Conservation (phyloP, 2,329 filamentous ascomycete genomes). For the Pseudogymnoascus sp. region DNA sequence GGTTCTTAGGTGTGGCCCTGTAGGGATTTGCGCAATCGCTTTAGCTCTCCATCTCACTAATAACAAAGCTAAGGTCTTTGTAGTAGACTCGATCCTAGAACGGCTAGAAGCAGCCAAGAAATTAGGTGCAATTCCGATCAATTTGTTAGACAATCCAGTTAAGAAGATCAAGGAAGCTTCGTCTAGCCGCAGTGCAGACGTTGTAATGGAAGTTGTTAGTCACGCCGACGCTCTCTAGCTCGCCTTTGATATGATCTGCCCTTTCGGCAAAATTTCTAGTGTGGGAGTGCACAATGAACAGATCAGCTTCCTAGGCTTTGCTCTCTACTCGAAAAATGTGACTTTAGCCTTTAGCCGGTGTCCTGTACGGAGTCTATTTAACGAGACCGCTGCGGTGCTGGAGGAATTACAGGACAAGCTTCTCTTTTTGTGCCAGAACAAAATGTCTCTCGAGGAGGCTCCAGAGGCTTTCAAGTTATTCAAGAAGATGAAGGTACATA, state of each 20-base stretch:
- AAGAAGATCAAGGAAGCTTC: conserved; percentile 33
- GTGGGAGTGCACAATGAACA: conserved; percentile 52
- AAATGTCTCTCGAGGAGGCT: neutral
- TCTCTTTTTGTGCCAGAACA: neutral
- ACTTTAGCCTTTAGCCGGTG: conserved; percentile 65
- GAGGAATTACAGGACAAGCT: neutral
- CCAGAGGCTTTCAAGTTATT: neutral
- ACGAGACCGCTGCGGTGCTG: neutral
- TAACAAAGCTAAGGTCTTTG: conserved; percentile 21
- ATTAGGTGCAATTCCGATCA: conserved; percentile 29
- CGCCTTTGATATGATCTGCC: conserved; percentile 59
- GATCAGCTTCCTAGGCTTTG: conserved; percentile 55
- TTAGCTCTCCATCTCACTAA: neutral
- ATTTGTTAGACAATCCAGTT: conserved; percentile 27
- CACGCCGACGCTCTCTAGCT: conserved; percentile 56
- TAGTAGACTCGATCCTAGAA: conserved; percentile 24
- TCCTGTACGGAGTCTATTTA: conserved; percentile 42
- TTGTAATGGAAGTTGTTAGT: conserved; percentile 51
- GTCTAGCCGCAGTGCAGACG: conserved; percentile 40
- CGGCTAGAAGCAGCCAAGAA: conserved; percentile 22
- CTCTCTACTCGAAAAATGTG: conserved; percentile 52
- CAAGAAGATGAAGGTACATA: neutral
- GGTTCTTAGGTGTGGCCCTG: neutral
- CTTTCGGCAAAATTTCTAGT: conserved; percentile 62
- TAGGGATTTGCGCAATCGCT: conserved; percentile 7